Evolutionary conservation across 225 moss, liverwort and hornwort species (phyloP), one percentile per base, ranked within the genome.

Genomic region (Pseudoscleropodium purum): DNA sequence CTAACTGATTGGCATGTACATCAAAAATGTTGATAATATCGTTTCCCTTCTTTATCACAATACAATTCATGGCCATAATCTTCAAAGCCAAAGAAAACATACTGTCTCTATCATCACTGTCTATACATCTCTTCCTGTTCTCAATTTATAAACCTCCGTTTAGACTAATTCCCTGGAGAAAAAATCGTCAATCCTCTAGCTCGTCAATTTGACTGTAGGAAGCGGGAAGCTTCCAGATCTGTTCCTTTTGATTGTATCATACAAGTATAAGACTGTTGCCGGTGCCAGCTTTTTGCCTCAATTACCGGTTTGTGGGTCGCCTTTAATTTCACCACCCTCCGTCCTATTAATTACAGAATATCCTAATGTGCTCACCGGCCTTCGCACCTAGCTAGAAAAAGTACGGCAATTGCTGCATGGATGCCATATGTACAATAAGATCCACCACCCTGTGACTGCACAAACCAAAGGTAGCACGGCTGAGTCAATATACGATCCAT

Each of bases 371-470:
- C 85, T 68, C 77, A 73, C 64, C 70, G 21, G 45, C 30, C 29
- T 89, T 87, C 51, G 7, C 36, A 7, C 41, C 34, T 11, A 52
- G 52, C 59, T 81, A 89, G 78, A 91, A 87, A 84, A 60, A 91
- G 81, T 75, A 92, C 56, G 90, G 88, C 18, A 65, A 83, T 16
- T 73, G 92, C 49, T 92, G 94, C 89, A 87, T 61, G 21, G 94
- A 92, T 70, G 93, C 93, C 93, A 94, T 94, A 87, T 94, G 92
- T 75, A 93, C 84, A 90, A 94, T 92, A 49, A 94, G 90, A 86
- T 94, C 94, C 87, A 92, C 92, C 90, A 94, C 93, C 61, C 94
- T 90, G 83, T 93, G 92, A 80, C 94, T 94, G 93, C 91, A 92
- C 69, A 85, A 56, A 75, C 85, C 56, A 74, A 82, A 81, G 27